phyloP scores from a whole-genome alignment of 2,329 filamentous ascomycete species.

The Davidsoniella neocaledoniae region DNA sequence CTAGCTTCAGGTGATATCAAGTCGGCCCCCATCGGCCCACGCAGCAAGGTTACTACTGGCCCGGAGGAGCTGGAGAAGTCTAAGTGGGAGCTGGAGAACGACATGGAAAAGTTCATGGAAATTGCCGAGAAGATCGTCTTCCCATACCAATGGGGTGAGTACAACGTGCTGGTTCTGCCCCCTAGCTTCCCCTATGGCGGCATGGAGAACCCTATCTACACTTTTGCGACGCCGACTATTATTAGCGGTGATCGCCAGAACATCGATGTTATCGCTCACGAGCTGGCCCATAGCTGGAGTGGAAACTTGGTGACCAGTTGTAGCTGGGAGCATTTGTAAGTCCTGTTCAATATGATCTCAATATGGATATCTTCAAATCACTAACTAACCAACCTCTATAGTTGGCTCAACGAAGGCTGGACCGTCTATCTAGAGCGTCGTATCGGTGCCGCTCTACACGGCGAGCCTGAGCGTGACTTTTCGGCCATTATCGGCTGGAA shows the following conservation, averaged over 20 bases:
- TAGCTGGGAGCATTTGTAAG: conserved; percentile 66
- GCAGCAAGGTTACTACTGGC: conserved; percentile 70
- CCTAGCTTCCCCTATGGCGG: conserved; percentile 81
- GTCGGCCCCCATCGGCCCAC: conserved; percentile 69
- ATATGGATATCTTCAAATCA: not conserved
- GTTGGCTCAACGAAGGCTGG: conserved; percentile 68
- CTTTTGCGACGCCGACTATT: conserved; percentile 86
- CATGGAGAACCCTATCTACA: conserved; percentile 89
- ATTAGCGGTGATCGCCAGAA: conserved; percentile 85
- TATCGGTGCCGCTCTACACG: conserved; percentile 61
- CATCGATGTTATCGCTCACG: conserved; percentile 90
- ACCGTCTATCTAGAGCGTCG: conserved; percentile 87
- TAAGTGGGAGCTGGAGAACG: conserved; percentile 79
- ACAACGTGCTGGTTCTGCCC: conserved; percentile 82
- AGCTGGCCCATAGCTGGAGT: conserved; percentile 63
- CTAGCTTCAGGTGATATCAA: conserved; percentile 73
- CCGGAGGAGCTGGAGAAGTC: conserved; percentile 72
- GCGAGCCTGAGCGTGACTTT: conserved; percentile 76
- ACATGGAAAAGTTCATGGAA: conserved; percentile 84
- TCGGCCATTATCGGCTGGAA: conserved; percentile 96
- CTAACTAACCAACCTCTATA: conserved; percentile 16
- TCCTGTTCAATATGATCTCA: conserved; percentile 9
- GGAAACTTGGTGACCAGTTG: conserved; percentile 69
- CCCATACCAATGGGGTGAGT: conserved; percentile 85
- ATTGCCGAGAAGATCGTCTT: conserved; percentile 69